Evolutionary conservation across 2,329 filamentous ascomycete species (phyloP), one percentile per base, ranked within the genome.

Genomic region (Apiospora hydei): DNA sequence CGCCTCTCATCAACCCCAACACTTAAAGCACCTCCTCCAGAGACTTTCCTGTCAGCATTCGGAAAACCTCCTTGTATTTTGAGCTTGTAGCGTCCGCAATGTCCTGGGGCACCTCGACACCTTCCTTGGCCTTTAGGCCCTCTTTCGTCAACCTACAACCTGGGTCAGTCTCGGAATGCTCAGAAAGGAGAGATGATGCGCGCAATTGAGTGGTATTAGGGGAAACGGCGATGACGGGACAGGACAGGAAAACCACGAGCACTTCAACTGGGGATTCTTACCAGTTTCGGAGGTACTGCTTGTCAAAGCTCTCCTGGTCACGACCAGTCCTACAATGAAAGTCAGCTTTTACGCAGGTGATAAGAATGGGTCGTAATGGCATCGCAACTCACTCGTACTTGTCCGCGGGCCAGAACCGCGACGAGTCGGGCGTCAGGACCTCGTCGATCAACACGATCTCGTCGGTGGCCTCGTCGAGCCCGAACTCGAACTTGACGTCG

Each of bases 281-380:
- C 93, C 94, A 98, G 83, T 98, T 92, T 47, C 95, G 87, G 76
- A 98, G 82, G 78, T 88, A 92, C 84, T 95, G 93, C 87, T 98
- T 98, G 81, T 98, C 95, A 76, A 71, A 73, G 61, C 68, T 70
- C 38, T 73, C 69, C 57, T 73, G 72, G 41, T 73, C 72, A 11
- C 72, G 72, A 64, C 72, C 72, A n/a, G 66, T 57, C 30, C 46
- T 57, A 34, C 3, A 14, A 43, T 18, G 7, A 1, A 4, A 16
- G 5, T 69, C 18, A 57, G 47, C 38, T 21, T 21, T 26, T 5
- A 49, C 5, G 21, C n/a, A 47, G n/a, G 30, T 41, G 30, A 41
- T 38, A n/a, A 16, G n/a, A 49, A 49, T 10, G 46, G 46, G 21
- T 49, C 21, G 3, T 49, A 21, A n/a, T n/a, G 10, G 21, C 46